Evolutionary conservation across 768 basidiomycete genomes (phyloP).

Genomic region (Saitozyma sp.): DNA sequence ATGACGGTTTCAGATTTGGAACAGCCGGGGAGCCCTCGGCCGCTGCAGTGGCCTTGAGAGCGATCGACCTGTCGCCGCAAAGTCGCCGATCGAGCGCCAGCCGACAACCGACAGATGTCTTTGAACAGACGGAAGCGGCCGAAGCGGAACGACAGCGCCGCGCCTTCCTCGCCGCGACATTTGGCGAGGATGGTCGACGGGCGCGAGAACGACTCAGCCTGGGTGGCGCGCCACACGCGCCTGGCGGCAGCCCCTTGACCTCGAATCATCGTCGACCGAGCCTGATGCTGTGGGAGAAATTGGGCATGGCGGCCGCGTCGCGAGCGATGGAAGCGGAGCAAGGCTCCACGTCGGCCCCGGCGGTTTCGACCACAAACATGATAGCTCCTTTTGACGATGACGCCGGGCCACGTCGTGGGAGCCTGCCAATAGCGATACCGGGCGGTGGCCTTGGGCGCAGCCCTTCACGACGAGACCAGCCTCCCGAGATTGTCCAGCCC

Average conservation of each 20-base stretch:
- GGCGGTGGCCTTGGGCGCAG: slow-evolving; percentile 27
- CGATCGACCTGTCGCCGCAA: slow-evolving; percentile 26
- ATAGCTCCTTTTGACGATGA: slow-evolving; percentile 3
- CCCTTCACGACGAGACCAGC: slow-evolving; percentile 22
- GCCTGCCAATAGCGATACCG: slow-evolving; percentile 49
- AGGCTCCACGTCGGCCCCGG: slow-evolving; percentile 23
- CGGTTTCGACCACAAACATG: background rate
- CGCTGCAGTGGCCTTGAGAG: slow-evolving; percentile 19
- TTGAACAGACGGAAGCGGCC: slow-evolving; percentile 41
- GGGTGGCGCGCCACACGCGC: slow-evolving; percentile 16
- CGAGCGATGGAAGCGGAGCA: slow-evolving; percentile 10
- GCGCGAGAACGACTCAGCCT: slow-evolving; percentile 40
- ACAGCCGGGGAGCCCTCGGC: slow-evolving; percentile 19
- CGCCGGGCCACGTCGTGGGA: slow-evolving; percentile 32
- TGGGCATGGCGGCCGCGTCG: slow-evolving; percentile 19
- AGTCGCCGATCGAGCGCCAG: slow-evolving; percentile 17
- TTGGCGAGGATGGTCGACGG: slow-evolving; percentile 37
- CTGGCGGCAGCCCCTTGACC: slow-evolving; percentile 2
- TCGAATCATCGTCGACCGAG: slow-evolving; percentile 27
- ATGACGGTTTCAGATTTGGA: slow-evolving; percentile 38
- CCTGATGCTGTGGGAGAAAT: slow-evolving; percentile 43
- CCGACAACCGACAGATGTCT: slow-evolving; percentile 23
- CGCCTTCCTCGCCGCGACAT: slow-evolving; percentile 48
- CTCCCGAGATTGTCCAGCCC: slow-evolving; percentile 11
- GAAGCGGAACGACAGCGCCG: slow-evolving; percentile 50